Conservation (phyloP, 2,329 filamentous ascomycete species). For the Huntiella abstrusa region DNA sequence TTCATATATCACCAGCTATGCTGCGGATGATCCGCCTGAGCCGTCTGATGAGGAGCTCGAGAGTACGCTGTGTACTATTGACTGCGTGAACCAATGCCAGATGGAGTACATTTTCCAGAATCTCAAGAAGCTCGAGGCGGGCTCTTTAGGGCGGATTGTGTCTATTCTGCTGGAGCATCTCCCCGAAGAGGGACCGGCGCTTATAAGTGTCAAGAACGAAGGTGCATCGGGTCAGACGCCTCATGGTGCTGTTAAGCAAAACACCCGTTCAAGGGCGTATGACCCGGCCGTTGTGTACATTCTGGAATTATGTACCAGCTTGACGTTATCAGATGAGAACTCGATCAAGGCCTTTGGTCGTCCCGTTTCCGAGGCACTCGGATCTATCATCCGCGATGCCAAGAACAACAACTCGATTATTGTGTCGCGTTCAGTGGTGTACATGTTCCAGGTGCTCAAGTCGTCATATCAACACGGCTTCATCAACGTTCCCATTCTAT, state of each 20-base stretch:
- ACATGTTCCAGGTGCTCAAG: slow-evolving; percentile 63
- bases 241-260: slow-evolving; percentile 34
- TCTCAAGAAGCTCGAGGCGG: slow-evolving; percentile 45
- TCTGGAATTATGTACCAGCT: slow-evolving; percentile 72
- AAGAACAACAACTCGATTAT: slow-evolving; percentile 65
- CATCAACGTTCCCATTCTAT: slow-evolving; percentile 73
- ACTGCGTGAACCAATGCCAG: slow-evolving; percentile 80
- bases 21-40: slow-evolving; percentile 91
- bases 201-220: slow-evolving; percentile 85
- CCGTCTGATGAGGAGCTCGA: slow-evolving; percentile 94
- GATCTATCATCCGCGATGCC: slow-evolving; percentile 63
- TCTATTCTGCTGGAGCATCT: slow-evolving; percentile 61
- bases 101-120: slow-evolving; percentile 70
- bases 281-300: slow-evolving; percentile 77
- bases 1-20: slow-evolving; percentile 96
- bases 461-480: slow-evolving; percentile 78
- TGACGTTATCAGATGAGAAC: slow-evolving; percentile 57
- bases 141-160: slow-evolving; percentile 33
- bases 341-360: slow-evolving; percentile 59
- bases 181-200: slow-evolving; percentile 61
- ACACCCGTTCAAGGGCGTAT: slow-evolving; percentile 29
- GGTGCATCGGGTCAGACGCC: slow-evolving; percentile 42
- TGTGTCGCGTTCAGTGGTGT: slow-evolving; percentile 68
- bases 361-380: slow-evolving; percentile 60
- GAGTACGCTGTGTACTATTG: slow-evolving; percentile 82